These are phyloP conservation scores for Leishmania gerbilli DNA, from an alignment of 208 protist species.

Conservation along the genomic window DNA sequence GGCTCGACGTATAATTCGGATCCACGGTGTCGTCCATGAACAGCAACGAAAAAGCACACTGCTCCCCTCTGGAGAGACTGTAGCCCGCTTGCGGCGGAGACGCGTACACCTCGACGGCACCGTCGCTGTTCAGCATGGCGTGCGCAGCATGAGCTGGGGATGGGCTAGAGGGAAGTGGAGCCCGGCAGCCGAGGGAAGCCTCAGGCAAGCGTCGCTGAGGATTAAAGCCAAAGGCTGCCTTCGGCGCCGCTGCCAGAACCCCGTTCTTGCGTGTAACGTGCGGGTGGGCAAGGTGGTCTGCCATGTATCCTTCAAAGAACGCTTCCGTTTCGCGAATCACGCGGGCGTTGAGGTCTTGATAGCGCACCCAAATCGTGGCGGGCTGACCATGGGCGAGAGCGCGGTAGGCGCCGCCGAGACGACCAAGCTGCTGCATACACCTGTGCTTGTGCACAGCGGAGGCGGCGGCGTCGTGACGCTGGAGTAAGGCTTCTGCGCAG, in stretches of 20 bases:
- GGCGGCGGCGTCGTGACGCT: slow-evolving; percentile 7
- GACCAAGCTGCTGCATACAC: slow-evolving; percentile 31
- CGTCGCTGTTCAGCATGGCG: neutral
- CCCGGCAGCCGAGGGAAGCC: neutral
- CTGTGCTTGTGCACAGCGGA: neutral
- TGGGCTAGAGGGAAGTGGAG: neutral
- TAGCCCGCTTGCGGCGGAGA: neutral
- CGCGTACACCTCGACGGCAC: neutral
- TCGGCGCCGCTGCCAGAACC: neutral
- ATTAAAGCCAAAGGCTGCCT: neutral
- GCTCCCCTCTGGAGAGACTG: slow-evolving; percentile 30
- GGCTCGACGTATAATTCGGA: neutral
- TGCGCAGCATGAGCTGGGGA: neutral
- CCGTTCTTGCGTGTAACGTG: slow-evolving; percentile 6
- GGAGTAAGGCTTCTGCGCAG: slow-evolving; percentile 23
- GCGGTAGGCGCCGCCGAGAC: slow-evolving; percentile 61
- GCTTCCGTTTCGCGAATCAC: slow-evolving; percentile 37
- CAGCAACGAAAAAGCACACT: slow-evolving; percentile 38
- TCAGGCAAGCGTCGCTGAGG: neutral
- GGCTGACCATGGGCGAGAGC: slow-evolving; percentile 30
- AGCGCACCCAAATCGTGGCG: slow-evolving; percentile 46
- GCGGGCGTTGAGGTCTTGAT: slow-evolving; percentile 21
- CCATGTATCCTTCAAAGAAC: slow-evolving; percentile 23
- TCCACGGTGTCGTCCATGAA: slow-evolving; percentile 20
- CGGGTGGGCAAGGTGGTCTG: slow-evolving; percentile 8